Base-by-base conservation (phyloP, 306 rosid species). In the Oxytropis ochrocephala region DNA sequence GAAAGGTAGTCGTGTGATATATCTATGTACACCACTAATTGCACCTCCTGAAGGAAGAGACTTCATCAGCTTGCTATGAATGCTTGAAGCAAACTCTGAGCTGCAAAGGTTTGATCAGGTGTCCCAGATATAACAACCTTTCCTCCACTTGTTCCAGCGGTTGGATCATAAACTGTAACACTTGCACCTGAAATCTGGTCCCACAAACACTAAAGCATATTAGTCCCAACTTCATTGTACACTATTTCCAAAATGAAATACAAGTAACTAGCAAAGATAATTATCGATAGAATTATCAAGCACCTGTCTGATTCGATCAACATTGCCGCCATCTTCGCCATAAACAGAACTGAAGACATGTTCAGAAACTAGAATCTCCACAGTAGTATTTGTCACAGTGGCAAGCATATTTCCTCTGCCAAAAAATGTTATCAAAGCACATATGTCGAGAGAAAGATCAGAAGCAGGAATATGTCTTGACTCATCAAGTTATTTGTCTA, bases 121-220 rank as follows among this genome's bases (percentile, higher is more conserved):
- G 87, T 82, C 63, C 92, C 92, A 13, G 92, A 87, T 80, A 87
- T 80, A 17, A 87, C 77, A 57, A 84, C 86, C 84, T 69, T 84
- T 41, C 89, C 92, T 65, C 76, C 82, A 70, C 74, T 75, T 75
- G 66, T 77, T 5, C 89, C 86, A 14, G 6, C 75, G 24, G 72
- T 43, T 62, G 92, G 89, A 78, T 87, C 87, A 66, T 61, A 82
- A 30, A 82, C 89, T 7, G 56, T 62, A 5, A 87, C 92, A 73
- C 36, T 78, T 50, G 92, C 92, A 39, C 92, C 92, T 69, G 92
- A 87, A 75, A 87, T 87, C 92, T 87, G 92, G 16, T 84, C 11
- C 33, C 67, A 77, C 0, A 68, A 73, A 16, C 19, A 69, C 4
- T n/a, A n/a, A n/a, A 41, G 6, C 35, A 50, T 39, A 7, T 62